Percentiles rank a stretch among this genome's conserved stretches.
Conservation (phyloP, 352 stramenopile genomes). For the Globisporangium barbulae region DNA sequence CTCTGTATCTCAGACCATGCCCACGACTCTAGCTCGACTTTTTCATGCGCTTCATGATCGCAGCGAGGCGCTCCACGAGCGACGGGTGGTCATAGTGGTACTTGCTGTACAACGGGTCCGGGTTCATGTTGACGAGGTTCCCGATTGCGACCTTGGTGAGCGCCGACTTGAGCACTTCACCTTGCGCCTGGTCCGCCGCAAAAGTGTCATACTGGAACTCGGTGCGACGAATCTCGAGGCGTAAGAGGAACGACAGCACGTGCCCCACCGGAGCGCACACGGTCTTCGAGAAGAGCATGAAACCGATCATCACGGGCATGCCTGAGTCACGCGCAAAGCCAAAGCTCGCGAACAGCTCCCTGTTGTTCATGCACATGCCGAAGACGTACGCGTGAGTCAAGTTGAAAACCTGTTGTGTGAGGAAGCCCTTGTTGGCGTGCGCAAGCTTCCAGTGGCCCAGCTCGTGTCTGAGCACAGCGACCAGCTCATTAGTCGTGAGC, state of each 20-base stretch:
- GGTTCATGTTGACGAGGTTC: constrained; percentile 6
- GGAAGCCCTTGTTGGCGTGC: not conserved
- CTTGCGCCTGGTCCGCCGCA: not conserved
- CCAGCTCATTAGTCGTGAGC: not conserved
- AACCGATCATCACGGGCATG: constrained; percentile 68
- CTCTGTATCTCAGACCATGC: not conserved
- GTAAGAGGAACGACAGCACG: not conserved
- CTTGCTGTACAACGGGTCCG: not conserved
- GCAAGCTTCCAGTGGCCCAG: constrained; percentile 1
- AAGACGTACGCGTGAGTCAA: constrained; percentile 70
- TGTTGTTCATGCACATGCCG: constrained; percentile 67
- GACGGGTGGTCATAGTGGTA: constrained; percentile 1
- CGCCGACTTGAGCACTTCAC: not conserved
- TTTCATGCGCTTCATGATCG: not conserved
- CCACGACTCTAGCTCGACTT: not conserved
- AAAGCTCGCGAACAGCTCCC: constrained; percentile 64
- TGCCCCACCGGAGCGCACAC: not conserved
- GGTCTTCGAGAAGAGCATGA: constrained; percentile 78
- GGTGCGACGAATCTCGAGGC: not conserved
- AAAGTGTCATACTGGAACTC: not conserved
- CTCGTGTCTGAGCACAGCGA: not conserved
- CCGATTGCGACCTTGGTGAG: constrained; percentile 2
- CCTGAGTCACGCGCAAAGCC: constrained; percentile 39
- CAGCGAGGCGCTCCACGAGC: not conserved
- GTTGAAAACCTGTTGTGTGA: not conserved